Conservation (phyloP, 179 eudicot genomes). For the Carnegiea gigantea region DNA sequence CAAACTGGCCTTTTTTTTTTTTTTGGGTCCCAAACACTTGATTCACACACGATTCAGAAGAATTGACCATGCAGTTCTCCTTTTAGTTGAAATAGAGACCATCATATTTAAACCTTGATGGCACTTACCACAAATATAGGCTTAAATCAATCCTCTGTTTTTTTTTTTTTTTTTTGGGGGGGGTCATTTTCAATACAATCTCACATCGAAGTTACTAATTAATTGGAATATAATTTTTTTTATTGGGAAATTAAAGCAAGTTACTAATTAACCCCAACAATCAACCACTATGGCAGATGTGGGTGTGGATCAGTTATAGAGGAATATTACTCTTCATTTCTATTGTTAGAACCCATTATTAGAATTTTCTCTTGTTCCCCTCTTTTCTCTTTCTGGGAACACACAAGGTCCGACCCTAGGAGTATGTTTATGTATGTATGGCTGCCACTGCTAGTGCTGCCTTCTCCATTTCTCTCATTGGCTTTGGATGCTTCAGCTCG, state of each 20-base stretch:
- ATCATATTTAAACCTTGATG: neutral
- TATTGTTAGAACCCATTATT: neutral
- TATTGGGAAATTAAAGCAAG: neutral
- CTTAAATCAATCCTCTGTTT: neutral
- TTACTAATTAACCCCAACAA: slow-evolving; percentile 20
- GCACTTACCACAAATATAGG: neutral
- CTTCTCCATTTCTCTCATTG: neutral
- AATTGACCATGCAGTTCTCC: too few species aligned
- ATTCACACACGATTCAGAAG: too few species aligned
- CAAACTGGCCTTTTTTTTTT: too few species aligned
- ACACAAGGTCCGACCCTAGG: slow-evolving; percentile 5
- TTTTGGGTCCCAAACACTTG: too few species aligned
- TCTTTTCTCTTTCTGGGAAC: slow-evolving; percentile 17
- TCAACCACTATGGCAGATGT: slow-evolving; percentile 34
- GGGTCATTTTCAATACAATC: slow-evolving; percentile 28
- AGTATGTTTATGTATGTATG: too few species aligned
- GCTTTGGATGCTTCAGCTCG: neutral
- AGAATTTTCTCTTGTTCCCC: slow-evolving; percentile 10
- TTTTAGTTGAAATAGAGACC: slow-evolving; percentile 11
- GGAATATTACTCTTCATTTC: neutral
- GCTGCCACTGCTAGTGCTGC: too few species aligned
- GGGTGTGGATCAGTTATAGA: neutral
- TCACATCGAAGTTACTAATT: slow-evolving; percentile 1
- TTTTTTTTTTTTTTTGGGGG: too few species aligned
- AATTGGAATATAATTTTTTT: too few species aligned